Evolutionary conservation across 129 eudicot species (phyloP), one percentile per base, ranked within the genome.

Genomic region (Helianthus tuberosus): DNA sequence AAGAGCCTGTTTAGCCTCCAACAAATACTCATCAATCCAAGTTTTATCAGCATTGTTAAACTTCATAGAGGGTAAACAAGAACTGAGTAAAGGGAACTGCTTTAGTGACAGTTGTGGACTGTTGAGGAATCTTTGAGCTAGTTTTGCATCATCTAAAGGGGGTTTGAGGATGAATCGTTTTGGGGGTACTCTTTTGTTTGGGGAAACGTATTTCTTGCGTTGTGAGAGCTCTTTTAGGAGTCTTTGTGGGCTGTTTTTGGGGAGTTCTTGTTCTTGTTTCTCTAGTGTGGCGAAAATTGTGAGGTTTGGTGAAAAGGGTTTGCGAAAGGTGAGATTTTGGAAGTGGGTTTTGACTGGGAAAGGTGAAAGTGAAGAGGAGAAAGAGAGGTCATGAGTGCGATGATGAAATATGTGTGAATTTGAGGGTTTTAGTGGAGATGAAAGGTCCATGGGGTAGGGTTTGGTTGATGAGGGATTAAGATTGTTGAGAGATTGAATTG

Each of bases 31-130:
- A 66, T 91, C 96, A 2, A 95, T 87, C 99, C 99, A 95, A 1
- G 86, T 91, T 32, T 84, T 82, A 64, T 95, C 99, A 4, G 91
- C 92, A 75, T 89, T 91, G 89, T 89, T 95, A 5, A 95, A 75
- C 49, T 80, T 69, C 60, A 82, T 60, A 0, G 97, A 82, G 0
- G 99, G 99, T 16, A 95, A 82, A 78, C 99, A 95, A 57, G 97
- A 95, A 70, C 97, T 91, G 63, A 95, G 60, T 46, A 95, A 83
- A 59, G 99, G 99, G 75, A 95, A 95, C 5, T 91, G 76, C 60
- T 95, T 95, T 16, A 95, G 82, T 6, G 99, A 89, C 71, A 95
- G 71, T 54, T 95, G 99, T 0, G 99, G 99, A 66, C 95, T 91
- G 72, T 95, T 91, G 25, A 95, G 90, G 71, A 95, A 95, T 53